Evolutionary conservation across 2,329 filamentous ascomycete species (phyloP).

Genomic region (Fusarium nanum): DNA sequence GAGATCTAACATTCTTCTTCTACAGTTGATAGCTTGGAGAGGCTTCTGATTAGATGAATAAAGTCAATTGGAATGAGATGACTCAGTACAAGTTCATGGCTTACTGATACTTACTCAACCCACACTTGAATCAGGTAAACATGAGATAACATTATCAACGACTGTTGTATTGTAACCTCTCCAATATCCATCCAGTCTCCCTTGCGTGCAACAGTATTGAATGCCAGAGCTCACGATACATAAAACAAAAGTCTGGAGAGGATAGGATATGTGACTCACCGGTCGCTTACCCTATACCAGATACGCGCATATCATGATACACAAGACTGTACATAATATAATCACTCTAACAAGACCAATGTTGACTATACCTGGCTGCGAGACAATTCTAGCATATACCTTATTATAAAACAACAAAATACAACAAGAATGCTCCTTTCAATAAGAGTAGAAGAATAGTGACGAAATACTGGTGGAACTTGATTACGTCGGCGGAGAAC

Average conservation of each 20-base stretch:
- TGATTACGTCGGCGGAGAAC: slow-evolving; percentile 5
- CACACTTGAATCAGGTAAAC: slow-evolving; percentile 4
- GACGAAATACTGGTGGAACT: slow-evolving; percentile 34
- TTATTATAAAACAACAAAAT: not conserved
- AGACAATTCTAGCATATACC: not conserved
- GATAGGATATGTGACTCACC: not conserved
- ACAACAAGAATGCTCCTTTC: not conserved
- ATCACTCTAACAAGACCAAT: not conserved
- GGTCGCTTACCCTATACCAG: not conserved
- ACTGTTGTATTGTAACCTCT: not conserved
- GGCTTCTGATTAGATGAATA: not conserved
- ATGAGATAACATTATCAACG: not conserved
- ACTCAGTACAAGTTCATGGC: slow-evolving; percentile 10
- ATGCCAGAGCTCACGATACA: not conserved
- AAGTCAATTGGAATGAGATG: not conserved
- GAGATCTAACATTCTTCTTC: not conserved
- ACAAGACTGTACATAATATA: not conserved
- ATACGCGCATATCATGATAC: not conserved
- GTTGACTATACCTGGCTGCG: not conserved
- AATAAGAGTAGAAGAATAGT: not conserved
- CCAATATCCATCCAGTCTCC: not conserved
- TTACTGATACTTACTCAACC: slow-evolving; percentile 30
- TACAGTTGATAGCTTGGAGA: not conserved
- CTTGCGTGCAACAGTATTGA: not conserved
- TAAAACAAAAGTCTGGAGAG: not conserved